Evolutionary conservation across 1,284 basidiomycete species (phyloP), one percentile per base, ranked within the genome.

Genomic region (Heliocybe sulcata): DNA sequence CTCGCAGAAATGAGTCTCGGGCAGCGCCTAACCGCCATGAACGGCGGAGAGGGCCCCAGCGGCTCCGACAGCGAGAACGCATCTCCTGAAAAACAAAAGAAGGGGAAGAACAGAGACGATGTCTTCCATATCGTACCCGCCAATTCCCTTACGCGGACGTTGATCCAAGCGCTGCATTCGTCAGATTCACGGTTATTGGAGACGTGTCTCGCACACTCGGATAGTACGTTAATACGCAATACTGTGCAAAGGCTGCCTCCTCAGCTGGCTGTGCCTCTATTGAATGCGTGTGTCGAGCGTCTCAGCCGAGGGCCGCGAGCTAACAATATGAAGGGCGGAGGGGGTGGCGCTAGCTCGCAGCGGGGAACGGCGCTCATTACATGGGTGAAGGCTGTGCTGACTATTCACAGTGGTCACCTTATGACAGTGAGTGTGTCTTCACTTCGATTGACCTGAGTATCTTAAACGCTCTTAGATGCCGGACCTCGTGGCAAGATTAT

Each of bases 141-240:
- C 1, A 86, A 89, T 57, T 97, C 96, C 1, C 81, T 99, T 54
- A 93, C 96, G 23, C 88, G 94, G 53, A 95, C 96, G 14, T 80
- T 99, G 51, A 92, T 96, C 52, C 97, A 99, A 72, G 96, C 97
- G 0, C 75, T 99, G 49, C 96, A 99, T 69, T 98, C 96, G 2
- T 90, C 90, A 20, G 97, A 99, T 74, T 82, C 88, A 0, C 83
- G 86, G 4, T 75, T 99, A 38, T 75, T 99, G 56, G 93, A 97
- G 64, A 87, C 89, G 26, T 98, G 94, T 72, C 75, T 99, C 29
- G 74, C 81, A 0, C 93, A 98, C 71, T 90, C 92, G 19, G 87
- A 97, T 61, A 76, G 82, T 9, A 72, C 76, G 1, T 75, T 99
- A 45, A 92, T 99, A 61, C 81, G 87, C 54, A 92, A 93, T 66